These are phyloP conservation scores for Poa annua DNA, from an alignment of 176 grass and related monocot genomes.

Conservation along the genomic window DNA sequence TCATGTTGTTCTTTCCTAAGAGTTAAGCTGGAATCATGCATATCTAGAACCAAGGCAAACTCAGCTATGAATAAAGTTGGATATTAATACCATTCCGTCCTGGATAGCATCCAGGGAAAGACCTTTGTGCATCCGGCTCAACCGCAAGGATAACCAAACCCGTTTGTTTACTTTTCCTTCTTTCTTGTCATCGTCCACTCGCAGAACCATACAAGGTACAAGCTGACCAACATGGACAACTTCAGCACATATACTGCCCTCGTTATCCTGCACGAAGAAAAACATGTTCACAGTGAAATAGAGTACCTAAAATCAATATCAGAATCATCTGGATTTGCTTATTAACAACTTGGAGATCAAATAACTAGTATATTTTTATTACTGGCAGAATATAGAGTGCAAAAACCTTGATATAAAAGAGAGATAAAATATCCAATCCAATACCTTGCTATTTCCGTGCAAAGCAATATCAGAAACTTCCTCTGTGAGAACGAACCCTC, in stretches of 20 bases:
- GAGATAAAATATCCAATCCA: conserved; percentile 8
- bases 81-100: conserved; percentile 83
- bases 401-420: neutral
- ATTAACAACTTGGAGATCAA: conserved; percentile 13
- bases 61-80: neutral
- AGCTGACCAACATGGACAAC: conserved; percentile 85
- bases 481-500: conserved; percentile 83
- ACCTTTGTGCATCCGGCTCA: conserved; percentile 83
- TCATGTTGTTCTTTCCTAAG: conserved; percentile 12
- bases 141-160: conserved; percentile 77
- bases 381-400: conserved; percentile 12
- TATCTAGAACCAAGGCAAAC: neutral
- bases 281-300: conserved; percentile 9
- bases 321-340: conserved; percentile 20
- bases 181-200: conserved; percentile 88
- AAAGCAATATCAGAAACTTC: conserved; percentile 64
- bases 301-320: conserved; percentile 30
- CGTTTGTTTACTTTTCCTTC: conserved; percentile 80
- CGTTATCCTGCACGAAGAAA: conserved; percentile 60
- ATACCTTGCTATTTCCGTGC: conserved; percentile 55
- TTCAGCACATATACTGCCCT: conserved; percentile 58
- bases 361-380: conserved; percentile 21
- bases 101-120: conserved; percentile 90
- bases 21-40: conserved; percentile 24
- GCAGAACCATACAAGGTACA: conserved; percentile 77